phyloP scores from a whole-genome alignment of 2,329 filamentous ascomycete genomes.

The Fusarium denticulatum region DNA sequence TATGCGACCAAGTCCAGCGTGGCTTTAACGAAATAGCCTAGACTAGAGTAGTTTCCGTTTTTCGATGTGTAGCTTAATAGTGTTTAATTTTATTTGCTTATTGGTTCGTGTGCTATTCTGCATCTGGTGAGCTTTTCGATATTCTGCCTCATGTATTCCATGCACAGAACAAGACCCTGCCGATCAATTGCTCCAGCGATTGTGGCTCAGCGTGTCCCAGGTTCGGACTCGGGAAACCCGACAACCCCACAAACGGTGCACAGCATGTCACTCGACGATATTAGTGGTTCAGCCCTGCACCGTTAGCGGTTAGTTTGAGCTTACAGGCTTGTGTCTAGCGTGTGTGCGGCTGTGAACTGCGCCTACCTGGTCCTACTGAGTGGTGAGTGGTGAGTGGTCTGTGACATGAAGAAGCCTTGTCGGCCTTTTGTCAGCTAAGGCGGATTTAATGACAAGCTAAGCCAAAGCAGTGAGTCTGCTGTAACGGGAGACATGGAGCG shows the following conservation, averaged over 20 bases:
- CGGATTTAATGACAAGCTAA: conserved; percentile 15
- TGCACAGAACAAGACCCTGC: conserved; percentile 3
- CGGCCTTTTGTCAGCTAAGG: conserved; percentile 32
- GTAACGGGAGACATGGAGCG: background rate
- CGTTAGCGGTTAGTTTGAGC: conserved; percentile 17
- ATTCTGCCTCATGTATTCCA: conserved; percentile 13
- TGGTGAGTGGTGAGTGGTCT: background rate
- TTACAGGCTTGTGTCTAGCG: conserved; percentile 18
- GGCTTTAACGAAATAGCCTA: conserved; percentile 28
- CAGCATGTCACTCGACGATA: conserved; percentile 23
- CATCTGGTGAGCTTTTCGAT: background rate
- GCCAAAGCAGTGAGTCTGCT: conserved; percentile 4
- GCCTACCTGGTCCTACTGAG: conserved; percentile 16
- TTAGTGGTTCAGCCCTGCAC: conserved; percentile 26
- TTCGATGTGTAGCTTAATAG: background rate
- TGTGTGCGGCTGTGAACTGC: conserved; percentile 34
- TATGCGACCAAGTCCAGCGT: conserved; percentile 21
- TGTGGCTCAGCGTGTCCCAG: conserved; percentile 19
- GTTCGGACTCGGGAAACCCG: conserved; percentile 10
- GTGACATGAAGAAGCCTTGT: conserved; percentile 26
- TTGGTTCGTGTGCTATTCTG: background rate
- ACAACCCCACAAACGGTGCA: conserved; percentile 3
- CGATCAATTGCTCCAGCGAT: conserved; percentile 10
- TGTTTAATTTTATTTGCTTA: background rate
- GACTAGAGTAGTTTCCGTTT: background rate